phyloP scores from a whole-genome alignment of 805 yeast species.

The Geotrichum ghanense region DNA sequence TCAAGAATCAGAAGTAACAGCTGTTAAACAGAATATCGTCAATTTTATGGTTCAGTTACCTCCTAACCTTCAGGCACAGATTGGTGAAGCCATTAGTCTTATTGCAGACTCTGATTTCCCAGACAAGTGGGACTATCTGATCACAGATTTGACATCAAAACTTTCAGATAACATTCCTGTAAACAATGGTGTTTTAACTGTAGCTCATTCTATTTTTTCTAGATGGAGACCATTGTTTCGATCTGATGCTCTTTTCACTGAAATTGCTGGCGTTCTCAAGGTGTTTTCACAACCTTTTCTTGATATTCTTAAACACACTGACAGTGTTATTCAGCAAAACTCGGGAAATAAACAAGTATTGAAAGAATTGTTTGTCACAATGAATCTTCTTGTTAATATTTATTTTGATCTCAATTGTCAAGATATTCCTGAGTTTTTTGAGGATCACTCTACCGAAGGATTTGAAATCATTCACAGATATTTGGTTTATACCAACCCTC shows the following conservation, averaged over 20 bases:
- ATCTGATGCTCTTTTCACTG: conserved; percentile 79
- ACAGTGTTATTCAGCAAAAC: conserved; percentile 44
- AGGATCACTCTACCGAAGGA: conserved; percentile 68
- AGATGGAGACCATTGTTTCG: conserved; percentile 94
- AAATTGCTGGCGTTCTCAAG: conserved; percentile 75
- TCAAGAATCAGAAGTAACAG: conserved; percentile 45
- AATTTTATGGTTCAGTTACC: conserved; percentile 81
- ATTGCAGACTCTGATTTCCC: conserved; percentile 98
- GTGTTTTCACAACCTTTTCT: conserved; percentile 76
- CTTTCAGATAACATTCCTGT: conserved; percentile 59
- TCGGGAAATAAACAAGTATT: conserved; percentile 38
- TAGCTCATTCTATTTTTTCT: conserved; percentile 91
- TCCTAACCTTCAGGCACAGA: conserved; percentile 65
- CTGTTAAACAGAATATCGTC: conserved; percentile 67
- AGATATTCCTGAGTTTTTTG: conserved; percentile 96
- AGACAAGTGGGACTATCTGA: conserved; percentile 66
- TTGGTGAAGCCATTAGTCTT: conserved; percentile 85
- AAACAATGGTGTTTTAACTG: conserved; percentile 78
- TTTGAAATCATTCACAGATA: conserved; percentile 80
- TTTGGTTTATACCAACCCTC: conserved; percentile 44
- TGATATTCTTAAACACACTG: conserved; percentile 54
- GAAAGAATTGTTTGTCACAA: conserved; percentile 50
- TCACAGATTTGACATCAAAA: conserved; percentile 47
- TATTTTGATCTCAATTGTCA: conserved; percentile 94
- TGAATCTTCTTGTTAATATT: conserved; percentile 62